phyloP scores from a whole-genome alignment of 345 rosid genomes.

The Euphorbia pulcherrima region DNA sequence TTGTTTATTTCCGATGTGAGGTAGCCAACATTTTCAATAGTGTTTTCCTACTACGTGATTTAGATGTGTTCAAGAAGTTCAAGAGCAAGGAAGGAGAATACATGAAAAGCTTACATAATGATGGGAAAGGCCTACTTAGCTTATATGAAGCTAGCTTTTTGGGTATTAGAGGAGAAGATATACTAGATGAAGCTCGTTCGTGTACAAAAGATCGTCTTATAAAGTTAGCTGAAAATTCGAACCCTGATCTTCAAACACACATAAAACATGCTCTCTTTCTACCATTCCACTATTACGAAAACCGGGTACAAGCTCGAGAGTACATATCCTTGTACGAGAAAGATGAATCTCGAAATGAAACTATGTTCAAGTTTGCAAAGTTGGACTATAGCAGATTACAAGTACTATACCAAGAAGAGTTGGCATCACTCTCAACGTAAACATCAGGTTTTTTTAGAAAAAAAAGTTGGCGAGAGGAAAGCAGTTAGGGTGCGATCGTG shows the following conservation, averaged over 20 bases:
- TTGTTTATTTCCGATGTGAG: too few species aligned
- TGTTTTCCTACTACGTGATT: too few species aligned
- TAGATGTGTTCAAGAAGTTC: not conserved
- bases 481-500: too few species aligned
- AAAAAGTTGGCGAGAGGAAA: too few species aligned
- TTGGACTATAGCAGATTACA: not conserved
- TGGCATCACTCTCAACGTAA: not conserved
- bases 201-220: not conserved
- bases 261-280: not conserved
- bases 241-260: not conserved
- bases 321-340: not conserved
- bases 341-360: not conserved
- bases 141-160: not conserved
- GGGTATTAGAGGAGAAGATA: not conserved
- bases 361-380: not conserved
- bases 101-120: not conserved
- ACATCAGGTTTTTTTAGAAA: too few species aligned
- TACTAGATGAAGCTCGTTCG: not conserved
- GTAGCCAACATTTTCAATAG: too few species aligned
- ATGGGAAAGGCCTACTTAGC: not conserved
- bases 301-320: not conserved
- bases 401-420: not conserved
- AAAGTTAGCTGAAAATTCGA: not conserved
- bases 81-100: not conserved
- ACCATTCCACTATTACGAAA: not conserved